Evolutionary conservation across 2,329 filamentous ascomycete species (phyloP).

Genomic region (Ophiostoma sp.): DNA sequence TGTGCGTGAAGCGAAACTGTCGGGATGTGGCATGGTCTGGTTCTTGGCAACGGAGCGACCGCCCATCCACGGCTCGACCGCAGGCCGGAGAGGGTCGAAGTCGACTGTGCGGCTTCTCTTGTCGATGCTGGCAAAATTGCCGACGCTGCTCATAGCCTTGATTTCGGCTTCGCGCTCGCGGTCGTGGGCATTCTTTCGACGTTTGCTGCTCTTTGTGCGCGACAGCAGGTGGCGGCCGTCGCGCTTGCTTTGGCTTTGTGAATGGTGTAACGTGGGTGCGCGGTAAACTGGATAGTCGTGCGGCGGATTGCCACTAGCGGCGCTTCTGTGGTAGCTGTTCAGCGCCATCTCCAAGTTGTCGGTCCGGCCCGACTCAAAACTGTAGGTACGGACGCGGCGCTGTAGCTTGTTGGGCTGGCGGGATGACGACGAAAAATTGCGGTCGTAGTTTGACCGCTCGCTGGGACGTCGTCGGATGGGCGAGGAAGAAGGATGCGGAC

Average conservation of each 20-base stretch:
- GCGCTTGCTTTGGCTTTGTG: conserved; percentile 44
- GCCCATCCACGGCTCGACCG: conserved; percentile 52
- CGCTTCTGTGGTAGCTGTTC: neutral
- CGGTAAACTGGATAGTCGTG: conserved; percentile 10
- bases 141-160: conserved; percentile 64
- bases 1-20: conserved; percentile 36
- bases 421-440: neutral
- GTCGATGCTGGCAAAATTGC: neutral
- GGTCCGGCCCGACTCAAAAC: conserved; percentile 56
- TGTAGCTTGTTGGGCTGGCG: conserved; percentile 42
- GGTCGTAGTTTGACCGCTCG: neutral
- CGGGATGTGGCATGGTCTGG: conserved; percentile 46
- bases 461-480: conserved; percentile 28
- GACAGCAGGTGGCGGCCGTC: conserved; percentile 52
- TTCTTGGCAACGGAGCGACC: conserved; percentile 33
- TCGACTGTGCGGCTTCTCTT: conserved; percentile 32
- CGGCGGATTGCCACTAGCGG: conserved; percentile 22
- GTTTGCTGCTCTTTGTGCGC: conserved; percentile 72
- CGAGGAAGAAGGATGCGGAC: conserved; percentile 22
- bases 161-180: conserved; percentile 80
- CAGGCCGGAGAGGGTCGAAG: conserved; percentile 59
- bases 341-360: conserved; percentile 42
- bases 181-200: conserved; percentile 64
- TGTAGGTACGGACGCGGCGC: conserved; percentile 49
- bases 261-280: conserved; percentile 8